Base-by-base conservation (phyloP, 352 stramenopile genomes). In the Pythium insidiosum region DNA sequence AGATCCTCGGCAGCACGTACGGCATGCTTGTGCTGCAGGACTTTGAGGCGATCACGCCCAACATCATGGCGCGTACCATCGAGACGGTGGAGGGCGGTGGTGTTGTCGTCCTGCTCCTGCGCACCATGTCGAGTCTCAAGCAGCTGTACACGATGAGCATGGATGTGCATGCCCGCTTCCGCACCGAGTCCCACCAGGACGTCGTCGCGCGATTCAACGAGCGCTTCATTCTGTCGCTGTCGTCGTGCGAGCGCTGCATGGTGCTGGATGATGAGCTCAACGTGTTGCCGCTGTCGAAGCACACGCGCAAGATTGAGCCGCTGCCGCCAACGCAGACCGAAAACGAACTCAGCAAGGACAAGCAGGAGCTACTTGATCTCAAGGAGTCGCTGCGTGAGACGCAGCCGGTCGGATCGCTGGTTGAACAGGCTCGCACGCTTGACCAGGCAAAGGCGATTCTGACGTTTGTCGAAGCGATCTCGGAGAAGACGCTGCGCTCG, bases 231-330 rank as follows among this genome's bases (percentile, higher is more conserved):
- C 75, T 99, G 2, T 98, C 90, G 29, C 73, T 99, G 28, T 83
- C 77, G 1, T 90, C 94, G 23, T 98, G 92, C 68, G 69, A 80
- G 29, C 95, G 90, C 65, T 99, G 95, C 68, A 76, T 99, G 31
- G 95, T 99, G 26, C 89, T 98, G 43, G 97, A 99, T 53, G 97
- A 99, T 58, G 96, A 99, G 68, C 79, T 99, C 47, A 99, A 99
- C 70, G 95, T 99, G 43, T 77, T 99, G 40, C 96, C 97, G 0
- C 80, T 99, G 31, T 96, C 83, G 53, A 91, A 94, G 55, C 76
- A 95, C 60, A 84, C 97, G 49, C 75, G 74, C 39, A 88, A 93
- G 51, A 88, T 97, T 57, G 75, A 95, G 54, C 66, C 82, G 36
- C 62, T 96, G 36, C 73, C 78, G 10, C 75, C 76, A 4, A 61